A percentile compares a stretch with the other conserved stretches of the same genome.
These are phyloP conservation scores for Diplodia mutila DNA, from an alignment of 2,329 filamentous ascomycete species.

Conservation along the genomic window DNA sequence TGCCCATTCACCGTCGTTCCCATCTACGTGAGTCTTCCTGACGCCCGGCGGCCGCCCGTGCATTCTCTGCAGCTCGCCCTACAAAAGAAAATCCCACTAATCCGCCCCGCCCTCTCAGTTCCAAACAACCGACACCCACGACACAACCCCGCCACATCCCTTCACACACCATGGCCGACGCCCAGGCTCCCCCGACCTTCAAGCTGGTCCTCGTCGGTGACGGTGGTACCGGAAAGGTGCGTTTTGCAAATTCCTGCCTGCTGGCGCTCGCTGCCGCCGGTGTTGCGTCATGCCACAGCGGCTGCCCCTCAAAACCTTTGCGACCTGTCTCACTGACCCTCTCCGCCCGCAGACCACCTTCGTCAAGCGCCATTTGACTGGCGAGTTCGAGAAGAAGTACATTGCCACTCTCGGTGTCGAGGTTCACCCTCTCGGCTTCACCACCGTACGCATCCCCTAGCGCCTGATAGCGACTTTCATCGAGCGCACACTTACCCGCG, in stretches of 20 bases:
- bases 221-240: constrained; percentile 98
- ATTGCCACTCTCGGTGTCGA: constrained; percentile 99
- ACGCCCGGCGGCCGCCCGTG: constrained; percentile 10
- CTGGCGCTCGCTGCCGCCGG: constrained; percentile 5
- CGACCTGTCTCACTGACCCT: constrained; percentile 21
- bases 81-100: constrained; percentile 23
- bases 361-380: constrained; percentile 99
- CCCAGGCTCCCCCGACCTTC: constrained; percentile 74
- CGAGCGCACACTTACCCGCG: constrained; percentile 17
- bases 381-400: constrained; percentile 99
- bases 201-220: constrained; percentile 99
- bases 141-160: constrained; percentile 21
- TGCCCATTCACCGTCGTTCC: constrained; percentile 5
- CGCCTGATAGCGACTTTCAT: constrained; percentile 31
- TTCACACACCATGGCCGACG: constrained; percentile 64
- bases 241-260: constrained; percentile 36
- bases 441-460: constrained; percentile 71
- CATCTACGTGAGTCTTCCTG: constrained; percentile 11
- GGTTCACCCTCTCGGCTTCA: constrained; percentile 97
- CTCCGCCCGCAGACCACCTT: constrained; percentile 79
- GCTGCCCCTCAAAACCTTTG: constrained; percentile 23
- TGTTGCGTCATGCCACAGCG: constrained; percentile 21
- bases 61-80: neutral
- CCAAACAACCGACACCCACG: constrained; percentile 23
- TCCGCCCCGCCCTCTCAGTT: constrained; percentile 19